A percentile compares a stretch with the other conserved stretches of the same genome.
phyloP scores from a whole-genome alignment of 495 filamentous ascomycete genomes.

The Neurospora tetraspora region DNA sequence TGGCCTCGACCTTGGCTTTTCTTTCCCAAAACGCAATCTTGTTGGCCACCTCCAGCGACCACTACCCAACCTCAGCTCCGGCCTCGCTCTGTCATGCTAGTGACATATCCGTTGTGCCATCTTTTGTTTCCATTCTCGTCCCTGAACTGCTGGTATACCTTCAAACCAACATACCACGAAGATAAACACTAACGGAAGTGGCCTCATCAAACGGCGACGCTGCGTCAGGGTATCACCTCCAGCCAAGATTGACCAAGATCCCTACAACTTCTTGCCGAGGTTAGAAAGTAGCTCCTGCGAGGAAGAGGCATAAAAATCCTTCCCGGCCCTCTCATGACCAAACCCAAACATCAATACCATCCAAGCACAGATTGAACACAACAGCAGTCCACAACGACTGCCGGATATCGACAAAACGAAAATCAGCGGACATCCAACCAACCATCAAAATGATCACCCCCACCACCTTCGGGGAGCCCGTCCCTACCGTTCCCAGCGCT shows the following conservation, averaged over 20 bases:
- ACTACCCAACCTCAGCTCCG: not conserved
- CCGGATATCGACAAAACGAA: not conserved
- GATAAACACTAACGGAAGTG: not conserved
- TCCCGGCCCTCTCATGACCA: not conserved
- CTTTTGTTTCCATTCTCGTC: not conserved
- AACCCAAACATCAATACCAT: not conserved
- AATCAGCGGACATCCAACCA: not conserved
- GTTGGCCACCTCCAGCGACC: not conserved
- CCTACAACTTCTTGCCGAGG: not conserved
- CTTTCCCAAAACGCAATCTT: not conserved
- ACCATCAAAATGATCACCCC: not conserved
- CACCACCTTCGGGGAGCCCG: not conserved
- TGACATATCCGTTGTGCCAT: not conserved
- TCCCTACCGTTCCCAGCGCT: not conserved
- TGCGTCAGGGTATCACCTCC: not conserved
- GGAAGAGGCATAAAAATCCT: not conserved
- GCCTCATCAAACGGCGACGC: not conserved
- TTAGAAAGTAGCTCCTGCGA: not conserved
- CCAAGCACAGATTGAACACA: not conserved
- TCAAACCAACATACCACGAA: not conserved
- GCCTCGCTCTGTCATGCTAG: not conserved
- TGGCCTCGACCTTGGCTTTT: not conserved
- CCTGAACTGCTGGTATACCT: not conserved
- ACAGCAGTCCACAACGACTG: not conserved
- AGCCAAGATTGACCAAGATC: not conserved